A percentile compares a stretch with the other conserved stretches of the same genome.
Conservation (phyloP, 1,139 yeast species). For the Spencermartinsiella ligniputridi region DNA sequence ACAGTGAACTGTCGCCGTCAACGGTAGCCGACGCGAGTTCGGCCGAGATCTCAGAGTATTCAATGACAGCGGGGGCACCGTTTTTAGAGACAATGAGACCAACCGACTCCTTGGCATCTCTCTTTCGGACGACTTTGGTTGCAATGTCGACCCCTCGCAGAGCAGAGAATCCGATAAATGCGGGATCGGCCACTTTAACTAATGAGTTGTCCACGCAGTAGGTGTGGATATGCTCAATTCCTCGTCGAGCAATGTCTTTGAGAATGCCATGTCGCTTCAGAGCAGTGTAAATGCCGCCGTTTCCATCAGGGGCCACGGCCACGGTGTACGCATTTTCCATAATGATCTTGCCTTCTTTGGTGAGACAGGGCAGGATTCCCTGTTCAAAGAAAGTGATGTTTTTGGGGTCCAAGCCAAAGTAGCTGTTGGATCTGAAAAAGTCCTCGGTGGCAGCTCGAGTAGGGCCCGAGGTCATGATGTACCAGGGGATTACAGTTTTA, state of each 20-base stretch:
- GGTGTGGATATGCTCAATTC: conserved; percentile 88
- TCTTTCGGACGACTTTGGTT: conserved; percentile 92
- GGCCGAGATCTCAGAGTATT: conserved; percentile 81
- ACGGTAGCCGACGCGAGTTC: conserved; percentile 66
- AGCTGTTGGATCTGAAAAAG: conserved; percentile 56
- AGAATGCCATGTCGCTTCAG: conserved; percentile 60
- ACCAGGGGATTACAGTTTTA: conserved; percentile 60
- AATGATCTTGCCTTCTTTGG: conserved; percentile 67
- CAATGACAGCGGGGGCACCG: conserved; percentile 82
- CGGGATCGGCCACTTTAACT: conserved; percentile 93
- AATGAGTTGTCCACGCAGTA: conserved; percentile 94
- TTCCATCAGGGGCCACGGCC: conserved; percentile 94
- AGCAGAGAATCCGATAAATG: conserved; percentile 83
- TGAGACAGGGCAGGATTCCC: conserved; percentile 91
- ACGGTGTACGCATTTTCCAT: conserved; percentile 51
- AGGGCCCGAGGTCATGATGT: conserved; percentile 94
- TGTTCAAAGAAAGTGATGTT: conserved; percentile 85
- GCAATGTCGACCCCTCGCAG: conserved; percentile 64
- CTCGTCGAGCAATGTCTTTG: conserved; percentile 62
- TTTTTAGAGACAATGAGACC: conserved; percentile 76
- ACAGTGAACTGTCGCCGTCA: conserved; percentile 44
- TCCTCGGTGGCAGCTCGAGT: conserved; percentile 73
- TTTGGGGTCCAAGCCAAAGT: conserved; percentile 59
- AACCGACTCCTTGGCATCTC: conserved; percentile 81
- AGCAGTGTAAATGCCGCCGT: conserved; percentile 94